A percentile compares a stretch with the other conserved stretches of the same genome.
Evolutionary conservation across 805 yeast species (phyloP).

Genomic region (Suhomyces sp.): DNA sequence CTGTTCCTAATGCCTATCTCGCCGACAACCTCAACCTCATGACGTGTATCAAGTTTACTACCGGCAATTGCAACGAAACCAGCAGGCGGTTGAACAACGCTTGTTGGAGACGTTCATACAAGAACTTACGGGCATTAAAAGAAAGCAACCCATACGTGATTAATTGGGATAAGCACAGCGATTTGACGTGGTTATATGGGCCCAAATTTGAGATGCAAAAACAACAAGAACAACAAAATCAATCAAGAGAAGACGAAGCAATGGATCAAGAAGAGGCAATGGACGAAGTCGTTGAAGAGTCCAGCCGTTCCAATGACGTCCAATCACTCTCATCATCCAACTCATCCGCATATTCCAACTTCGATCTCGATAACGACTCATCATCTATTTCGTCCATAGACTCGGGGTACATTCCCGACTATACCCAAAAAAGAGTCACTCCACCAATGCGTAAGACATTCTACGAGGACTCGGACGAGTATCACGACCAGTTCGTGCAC

Average conservation of each 20-base stretch:
- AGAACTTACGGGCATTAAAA: conserved; percentile 25
- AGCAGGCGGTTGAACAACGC: conserved; percentile 26
- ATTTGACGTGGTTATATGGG: conserved; percentile 55
- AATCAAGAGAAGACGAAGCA: not conserved
- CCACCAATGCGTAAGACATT: conserved; percentile 2
- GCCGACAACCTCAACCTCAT: conserved; percentile 19
- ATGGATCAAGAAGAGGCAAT: not conserved
- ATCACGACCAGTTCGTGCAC: conserved; percentile 11
- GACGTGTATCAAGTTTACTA: conserved; percentile 13
- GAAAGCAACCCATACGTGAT: conserved; percentile 44
- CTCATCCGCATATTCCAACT: conserved; percentile 2
- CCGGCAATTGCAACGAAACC: conserved; percentile 4
- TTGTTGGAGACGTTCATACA: conserved; percentile 41
- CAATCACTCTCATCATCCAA: conserved; percentile 10
- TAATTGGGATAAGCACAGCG: conserved; percentile 56
- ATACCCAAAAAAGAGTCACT: conserved; percentile 9
- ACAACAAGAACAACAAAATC: not conserved
- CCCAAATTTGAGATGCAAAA: conserved; percentile 42
- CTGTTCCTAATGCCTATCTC: conserved; percentile 6
- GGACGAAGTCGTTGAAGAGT: not conserved
- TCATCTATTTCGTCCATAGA: conserved; percentile 13
- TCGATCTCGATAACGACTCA: conserved; percentile 12
- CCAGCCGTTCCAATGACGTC: not conserved
- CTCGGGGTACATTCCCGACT: conserved; percentile 15
- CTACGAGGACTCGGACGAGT: conserved; percentile 4